Evolutionary conservation across 345 rosid genomes (phyloP).

Genomic region (Capsella bursapastoris): DNA sequence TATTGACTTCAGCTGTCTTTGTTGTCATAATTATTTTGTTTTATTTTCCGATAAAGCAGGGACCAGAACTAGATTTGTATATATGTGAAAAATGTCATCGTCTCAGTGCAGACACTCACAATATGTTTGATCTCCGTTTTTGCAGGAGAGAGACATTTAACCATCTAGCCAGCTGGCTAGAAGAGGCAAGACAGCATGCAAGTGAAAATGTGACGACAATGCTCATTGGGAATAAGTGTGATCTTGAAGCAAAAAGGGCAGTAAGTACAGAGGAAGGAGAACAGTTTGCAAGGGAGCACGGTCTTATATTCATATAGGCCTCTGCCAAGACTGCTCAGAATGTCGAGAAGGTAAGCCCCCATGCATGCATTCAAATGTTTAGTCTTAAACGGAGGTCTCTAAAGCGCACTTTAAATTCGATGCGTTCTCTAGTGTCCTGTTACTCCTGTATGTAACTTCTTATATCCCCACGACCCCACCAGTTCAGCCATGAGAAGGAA

Average conservation of each 20-base stretch:
- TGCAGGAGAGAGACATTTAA: constrained; percentile 89
- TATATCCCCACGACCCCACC: background rate
- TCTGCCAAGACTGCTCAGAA: constrained; percentile 97
- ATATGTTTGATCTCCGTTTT: background rate
- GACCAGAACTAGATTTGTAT: constrained; percentile 20
- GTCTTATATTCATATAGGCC: constrained; percentile 95
- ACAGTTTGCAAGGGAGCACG: constrained; percentile 91
- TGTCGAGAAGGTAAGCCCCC: constrained; percentile 72
- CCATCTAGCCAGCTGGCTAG: constrained; percentile 94
- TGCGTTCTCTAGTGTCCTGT: constrained; percentile 5
- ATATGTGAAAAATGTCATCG: background rate
- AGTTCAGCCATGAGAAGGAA: background rate
- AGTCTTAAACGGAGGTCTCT: constrained; percentile 5
- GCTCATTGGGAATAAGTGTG: constrained; percentile 91
- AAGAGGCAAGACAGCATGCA: constrained; percentile 94
- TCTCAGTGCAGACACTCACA: background rate
- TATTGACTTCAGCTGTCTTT: constrained; percentile 1
- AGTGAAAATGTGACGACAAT: constrained; percentile 91
- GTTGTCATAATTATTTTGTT: background rate
- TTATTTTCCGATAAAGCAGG: background rate
- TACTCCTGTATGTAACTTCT: background rate
- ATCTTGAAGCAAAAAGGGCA: constrained; percentile 89
- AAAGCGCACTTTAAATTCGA: background rate
- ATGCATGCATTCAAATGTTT: constrained; percentile 7
- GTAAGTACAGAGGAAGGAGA: constrained; percentile 95